Conservation (phyloP, 441 rosid genomes). For the Breynia disticha region DNA sequence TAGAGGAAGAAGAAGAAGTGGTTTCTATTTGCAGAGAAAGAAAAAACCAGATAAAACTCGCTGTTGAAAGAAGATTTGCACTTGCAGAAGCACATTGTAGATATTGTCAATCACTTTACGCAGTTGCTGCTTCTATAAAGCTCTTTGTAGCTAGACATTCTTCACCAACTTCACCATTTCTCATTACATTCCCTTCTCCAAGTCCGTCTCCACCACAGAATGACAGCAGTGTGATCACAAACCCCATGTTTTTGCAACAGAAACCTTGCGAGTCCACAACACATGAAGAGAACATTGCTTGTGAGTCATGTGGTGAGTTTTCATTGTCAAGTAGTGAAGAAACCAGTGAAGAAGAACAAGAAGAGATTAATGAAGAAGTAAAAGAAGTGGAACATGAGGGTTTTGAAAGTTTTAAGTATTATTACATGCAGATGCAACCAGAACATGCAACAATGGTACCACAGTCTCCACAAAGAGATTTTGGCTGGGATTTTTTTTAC, state of each 20-base stretch:
- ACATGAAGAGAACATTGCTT: slow-evolving; percentile 29
- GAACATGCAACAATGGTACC: slow-evolving; percentile 23
- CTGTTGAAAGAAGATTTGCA: slow-evolving; percentile 61
- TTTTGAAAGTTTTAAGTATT: slow-evolving; percentile 30
- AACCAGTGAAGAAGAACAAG: slow-evolving; percentile 40
- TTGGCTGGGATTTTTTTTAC: slow-evolving; percentile 73
- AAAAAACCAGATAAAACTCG: slow-evolving; percentile 59
- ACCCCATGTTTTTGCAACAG: slow-evolving; percentile 54
- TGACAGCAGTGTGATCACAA: slow-evolving; percentile 27
- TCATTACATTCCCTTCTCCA: slow-evolving; percentile 49
- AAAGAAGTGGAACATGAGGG: slow-evolving; percentile 2
- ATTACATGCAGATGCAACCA: slow-evolving; percentile 50
- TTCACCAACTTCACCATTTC: slow-evolving; percentile 57
- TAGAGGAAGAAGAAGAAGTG: slow-evolving; percentile 77
- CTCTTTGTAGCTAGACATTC: slow-evolving; percentile 77
- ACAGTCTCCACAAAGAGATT: slow-evolving; percentile 42
- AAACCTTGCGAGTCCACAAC: slow-evolving; percentile 32
- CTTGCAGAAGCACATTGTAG: slow-evolving; percentile 83
- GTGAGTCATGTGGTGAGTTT: slow-evolving; percentile 28
- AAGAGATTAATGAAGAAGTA: slow-evolving; percentile 16
- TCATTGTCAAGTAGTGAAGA: slow-evolving; percentile 25
- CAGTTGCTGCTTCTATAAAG: slow-evolving; percentile 74
- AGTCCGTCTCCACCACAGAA: slow-evolving; percentile 23
- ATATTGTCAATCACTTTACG: slow-evolving; percentile 79
- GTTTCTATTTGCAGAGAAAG: slow-evolving; percentile 80